Percentiles rank a stretch among this genome's conserved stretches.
Evolutionary conservation across 2,329 filamentous ascomycete genomes (phyloP).

Genomic region (Corinectria fuckeliana): DNA sequence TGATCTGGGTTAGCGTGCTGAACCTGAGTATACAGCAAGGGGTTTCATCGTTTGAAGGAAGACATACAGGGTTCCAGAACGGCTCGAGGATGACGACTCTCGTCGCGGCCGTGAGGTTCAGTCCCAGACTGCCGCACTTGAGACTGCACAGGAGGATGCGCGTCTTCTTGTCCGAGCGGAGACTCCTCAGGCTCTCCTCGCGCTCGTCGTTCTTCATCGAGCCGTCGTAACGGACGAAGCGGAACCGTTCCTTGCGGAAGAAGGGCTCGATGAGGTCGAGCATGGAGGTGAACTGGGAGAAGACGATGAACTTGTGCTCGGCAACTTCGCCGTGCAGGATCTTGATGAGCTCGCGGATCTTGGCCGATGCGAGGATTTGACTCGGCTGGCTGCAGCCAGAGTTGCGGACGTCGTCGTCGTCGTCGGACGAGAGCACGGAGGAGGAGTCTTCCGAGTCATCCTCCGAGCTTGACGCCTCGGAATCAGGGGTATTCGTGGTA

Average conservation of each 20-base stretch:
- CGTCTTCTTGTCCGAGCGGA: constrained; percentile 77
- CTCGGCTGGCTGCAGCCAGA: constrained; percentile 36
- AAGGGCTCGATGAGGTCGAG: constrained; percentile 95
- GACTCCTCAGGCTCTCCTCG: constrained; percentile 80
- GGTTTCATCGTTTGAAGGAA: neutral
- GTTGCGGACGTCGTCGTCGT: constrained; percentile 46
- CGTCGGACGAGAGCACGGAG: constrained; percentile 39
- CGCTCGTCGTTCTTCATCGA: constrained; percentile 93
- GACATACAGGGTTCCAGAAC: constrained; percentile 91
- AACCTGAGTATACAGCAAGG: no score
- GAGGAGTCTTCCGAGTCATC: constrained; percentile 46
- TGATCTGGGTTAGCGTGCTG: constrained; percentile 9
- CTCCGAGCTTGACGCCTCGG: constrained; percentile 15
- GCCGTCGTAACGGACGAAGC: constrained; percentile 90
- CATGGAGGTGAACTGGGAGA: constrained; percentile 99
- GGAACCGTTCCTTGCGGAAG: constrained; percentile 74
- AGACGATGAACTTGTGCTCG: constrained; percentile 96
- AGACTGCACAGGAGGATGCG: constrained; percentile 90
- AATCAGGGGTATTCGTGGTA: constrained; percentile 18
- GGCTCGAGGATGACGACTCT: constrained; percentile 95
- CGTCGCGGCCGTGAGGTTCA: constrained; percentile 93
- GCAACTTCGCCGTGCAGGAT: constrained; percentile 80
- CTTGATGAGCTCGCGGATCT: constrained; percentile 84
- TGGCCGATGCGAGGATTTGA: constrained; percentile 76
- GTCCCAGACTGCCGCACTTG: constrained; percentile 89